Evolutionary conservation across 495 filamentous ascomycete genomes (phyloP).

Genomic region (Entonaema liquescens): DNA sequence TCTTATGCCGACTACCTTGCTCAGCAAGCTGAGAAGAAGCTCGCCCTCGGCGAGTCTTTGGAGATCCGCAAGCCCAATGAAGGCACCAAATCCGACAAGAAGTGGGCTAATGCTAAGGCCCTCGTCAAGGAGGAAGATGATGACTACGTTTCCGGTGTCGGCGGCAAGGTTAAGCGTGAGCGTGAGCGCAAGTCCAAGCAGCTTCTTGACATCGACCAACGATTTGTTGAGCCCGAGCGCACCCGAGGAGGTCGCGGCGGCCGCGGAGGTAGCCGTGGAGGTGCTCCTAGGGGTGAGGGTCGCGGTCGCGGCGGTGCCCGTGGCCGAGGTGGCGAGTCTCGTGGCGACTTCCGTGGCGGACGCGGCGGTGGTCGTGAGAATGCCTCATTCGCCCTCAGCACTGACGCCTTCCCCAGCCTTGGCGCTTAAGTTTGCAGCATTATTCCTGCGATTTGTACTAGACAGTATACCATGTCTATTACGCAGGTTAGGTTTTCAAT

Average conservation of each 20-base stretch:
- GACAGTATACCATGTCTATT: slow-evolving; percentile 29
- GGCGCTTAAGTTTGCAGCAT: slow-evolving; percentile 55
- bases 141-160: slow-evolving; percentile 76
- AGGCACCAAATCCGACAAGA: slow-evolving; percentile 83
- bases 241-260: slow-evolving; percentile 63
- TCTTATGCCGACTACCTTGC: slow-evolving; percentile 88
- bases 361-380: slow-evolving; percentile 48
- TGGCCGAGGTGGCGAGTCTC: slow-evolving; percentile 57
- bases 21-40: slow-evolving; percentile 84
- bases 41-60: slow-evolving; percentile 70
- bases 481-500: slow-evolving; percentile 29
- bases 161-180: slow-evolving; percentile 84
- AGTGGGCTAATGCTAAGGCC: slow-evolving; percentile 88
- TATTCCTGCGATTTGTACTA: slow-evolving; percentile 7
- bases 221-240: slow-evolving; percentile 72
- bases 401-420: slow-evolving; percentile 79
- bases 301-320: slow-evolving; percentile 59
- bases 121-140: slow-evolving; percentile 76
- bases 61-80: slow-evolving; percentile 89
- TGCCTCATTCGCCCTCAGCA: slow-evolving; percentile 66
- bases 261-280: slow-evolving; percentile 62
- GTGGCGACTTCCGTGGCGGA: slow-evolving; percentile 53
- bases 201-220: slow-evolving; percentile 83
- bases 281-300: slow-evolving; percentile 58
- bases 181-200: slow-evolving; percentile 94